Evolutionary conservation across 1,139 yeast species (phyloP).

Genomic region (Protomyces lactucae-debilis): DNA sequence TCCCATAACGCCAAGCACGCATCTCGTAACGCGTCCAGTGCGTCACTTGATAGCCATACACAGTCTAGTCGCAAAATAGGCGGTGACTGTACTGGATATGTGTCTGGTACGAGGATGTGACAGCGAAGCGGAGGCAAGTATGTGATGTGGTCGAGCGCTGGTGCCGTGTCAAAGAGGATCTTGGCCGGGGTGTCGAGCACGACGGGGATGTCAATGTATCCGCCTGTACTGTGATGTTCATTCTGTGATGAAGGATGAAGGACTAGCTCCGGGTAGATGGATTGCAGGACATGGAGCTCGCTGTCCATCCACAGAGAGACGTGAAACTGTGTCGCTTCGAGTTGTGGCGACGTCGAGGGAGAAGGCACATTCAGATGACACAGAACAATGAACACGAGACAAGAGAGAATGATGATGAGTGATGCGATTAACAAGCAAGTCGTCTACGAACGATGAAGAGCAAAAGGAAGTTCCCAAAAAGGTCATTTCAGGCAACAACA

Average conservation of each 20-base stretch:
- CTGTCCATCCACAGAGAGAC: constrained; percentile 35
- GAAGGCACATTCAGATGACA: too few relatives aligned
- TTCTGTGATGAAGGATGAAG: background rate
- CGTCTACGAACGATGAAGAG: too few relatives aligned
- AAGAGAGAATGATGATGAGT: too few relatives aligned
- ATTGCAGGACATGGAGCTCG: constrained; percentile 34
- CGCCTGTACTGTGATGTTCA: background rate
- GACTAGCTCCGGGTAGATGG: constrained; percentile 25
- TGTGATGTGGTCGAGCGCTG: background rate
- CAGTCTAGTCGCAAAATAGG: constrained; percentile 8
- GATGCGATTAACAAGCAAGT: too few relatives aligned
- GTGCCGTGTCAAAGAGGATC: background rate
- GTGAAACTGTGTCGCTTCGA: too few relatives aligned
- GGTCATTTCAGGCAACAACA: background rate
- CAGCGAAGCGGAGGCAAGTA: constrained; percentile 16
- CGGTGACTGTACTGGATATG: constrained; percentile 12
- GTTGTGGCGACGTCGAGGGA: too few relatives aligned
- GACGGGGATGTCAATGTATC: background rate
- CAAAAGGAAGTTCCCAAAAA: too few relatives aligned
- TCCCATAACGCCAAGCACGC: constrained; percentile 16
- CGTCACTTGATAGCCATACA: constrained; percentile 15
- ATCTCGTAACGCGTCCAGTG: background rate
- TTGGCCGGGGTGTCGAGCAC: background rate
- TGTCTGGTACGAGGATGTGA: constrained; percentile 2
- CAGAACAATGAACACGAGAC: too few relatives aligned